Evolutionary conservation across 75 land plant species (phyloP).

Genomic region (Ceratopteris richardii): DNA sequence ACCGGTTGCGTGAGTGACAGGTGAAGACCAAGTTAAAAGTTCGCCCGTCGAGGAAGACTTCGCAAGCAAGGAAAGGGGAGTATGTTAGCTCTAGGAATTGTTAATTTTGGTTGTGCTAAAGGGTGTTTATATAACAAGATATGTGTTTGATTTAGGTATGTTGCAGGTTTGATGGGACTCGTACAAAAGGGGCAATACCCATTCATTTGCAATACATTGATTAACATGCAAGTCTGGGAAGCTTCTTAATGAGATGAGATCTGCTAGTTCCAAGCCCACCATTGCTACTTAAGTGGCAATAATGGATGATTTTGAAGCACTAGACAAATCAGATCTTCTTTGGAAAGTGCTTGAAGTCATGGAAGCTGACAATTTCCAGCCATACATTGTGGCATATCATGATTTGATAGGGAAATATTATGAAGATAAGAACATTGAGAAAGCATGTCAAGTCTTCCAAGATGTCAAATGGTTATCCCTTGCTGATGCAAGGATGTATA

Average conservation of each 20-base stretch:
- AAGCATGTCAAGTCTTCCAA: neutral
- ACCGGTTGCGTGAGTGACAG: no score
- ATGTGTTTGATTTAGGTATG: no score
- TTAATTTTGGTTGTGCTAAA: no score
- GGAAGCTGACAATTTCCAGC: neutral
- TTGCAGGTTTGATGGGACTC: no score
- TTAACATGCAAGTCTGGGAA: no score
- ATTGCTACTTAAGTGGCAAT: neutral
- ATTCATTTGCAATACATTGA: no score
- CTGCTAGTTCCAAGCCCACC: neutral
- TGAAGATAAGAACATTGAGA: neutral
- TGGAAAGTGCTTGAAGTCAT: neutral
- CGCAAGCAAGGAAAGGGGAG: no score
- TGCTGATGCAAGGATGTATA: neutral
- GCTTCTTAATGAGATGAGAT: neutral
- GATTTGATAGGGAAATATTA: neutral
- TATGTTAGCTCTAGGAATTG: no score
- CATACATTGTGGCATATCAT: constrained; percentile 2
- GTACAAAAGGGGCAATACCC: no score
- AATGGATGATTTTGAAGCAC: neutral
- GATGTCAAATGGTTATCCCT: neutral
- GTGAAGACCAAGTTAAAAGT: no score
- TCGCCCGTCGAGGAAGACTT: no score
- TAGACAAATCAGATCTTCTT: neutral
- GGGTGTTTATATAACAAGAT: no score